phyloP scores from a whole-genome alignment of 352 stramenopile species.

The Pythium periplocum region DNA sequence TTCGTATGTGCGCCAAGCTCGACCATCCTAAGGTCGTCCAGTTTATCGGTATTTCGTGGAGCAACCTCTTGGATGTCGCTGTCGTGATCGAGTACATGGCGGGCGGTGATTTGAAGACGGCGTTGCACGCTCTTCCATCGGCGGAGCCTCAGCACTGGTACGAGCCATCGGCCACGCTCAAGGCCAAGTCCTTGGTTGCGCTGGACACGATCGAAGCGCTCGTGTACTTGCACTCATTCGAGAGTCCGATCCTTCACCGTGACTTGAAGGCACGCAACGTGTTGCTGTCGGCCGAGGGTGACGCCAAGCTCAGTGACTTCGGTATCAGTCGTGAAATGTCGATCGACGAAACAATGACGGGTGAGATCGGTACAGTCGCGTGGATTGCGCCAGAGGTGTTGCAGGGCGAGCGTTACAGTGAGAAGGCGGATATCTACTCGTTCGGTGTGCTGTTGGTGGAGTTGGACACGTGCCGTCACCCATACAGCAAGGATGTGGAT shows the following conservation, averaged over 20 bases:
- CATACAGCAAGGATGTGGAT: constrained; percentile 6
- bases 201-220: constrained; percentile 17
- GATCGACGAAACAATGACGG: constrained; percentile 19
- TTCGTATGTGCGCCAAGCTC: constrained; percentile 23
- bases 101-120: constrained; percentile 13
- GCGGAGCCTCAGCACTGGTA: not conserved
- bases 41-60: constrained; percentile 36
- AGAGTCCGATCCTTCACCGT: constrained; percentile 19
- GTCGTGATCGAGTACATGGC: constrained; percentile 31
- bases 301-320: constrained; percentile 21
- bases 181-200: constrained; percentile 10
- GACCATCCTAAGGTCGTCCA: constrained; percentile 31
- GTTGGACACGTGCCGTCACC: constrained; percentile 17
- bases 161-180: not conserved
- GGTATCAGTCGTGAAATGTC: constrained; percentile 12
- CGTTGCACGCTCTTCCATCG: too few species aligned
- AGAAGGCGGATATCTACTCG: constrained; percentile 31
- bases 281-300: constrained; percentile 8
- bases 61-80: constrained; percentile 21
- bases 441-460: constrained; percentile 26
- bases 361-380: constrained; percentile 18
- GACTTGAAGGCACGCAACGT: constrained; percentile 23
- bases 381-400: constrained; percentile 25
- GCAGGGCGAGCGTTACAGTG: constrained; percentile 23
- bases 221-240: constrained; percentile 26